A percentile compares a stretch with the other conserved stretches of the same genome.
Evolutionary conservation across 306 rosid genomes (phyloP).

Genomic region (Begonia peltatifolia): DNA sequence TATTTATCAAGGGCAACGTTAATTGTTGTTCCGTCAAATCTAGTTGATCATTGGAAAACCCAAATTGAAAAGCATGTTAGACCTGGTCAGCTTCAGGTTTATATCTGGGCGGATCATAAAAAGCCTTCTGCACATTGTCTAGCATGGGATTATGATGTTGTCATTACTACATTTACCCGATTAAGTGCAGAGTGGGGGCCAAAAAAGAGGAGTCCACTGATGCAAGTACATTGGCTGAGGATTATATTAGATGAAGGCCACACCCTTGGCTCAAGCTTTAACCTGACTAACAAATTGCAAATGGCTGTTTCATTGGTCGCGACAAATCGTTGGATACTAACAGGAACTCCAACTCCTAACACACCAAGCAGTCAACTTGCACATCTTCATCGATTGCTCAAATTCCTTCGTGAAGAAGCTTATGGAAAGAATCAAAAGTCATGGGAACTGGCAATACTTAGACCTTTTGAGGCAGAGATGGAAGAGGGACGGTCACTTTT

Average conservation of each 20-base stretch:
- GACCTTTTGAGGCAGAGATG: slow-evolving; percentile 96
- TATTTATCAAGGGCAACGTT: slow-evolving; percentile 91
- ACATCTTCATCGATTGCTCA: slow-evolving; percentile 87
- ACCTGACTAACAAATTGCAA: slow-evolving; percentile 86
- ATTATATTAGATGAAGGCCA: slow-evolving; percentile 94
- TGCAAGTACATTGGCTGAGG: slow-evolving; percentile 93
- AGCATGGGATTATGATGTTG: slow-evolving; percentile 95
- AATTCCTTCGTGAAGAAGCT: slow-evolving; percentile 90
- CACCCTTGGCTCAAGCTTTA: slow-evolving; percentile 91
- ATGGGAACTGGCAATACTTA: slow-evolving; percentile 90
- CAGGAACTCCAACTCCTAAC: slow-evolving; percentile 98
- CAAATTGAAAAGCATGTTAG: slow-evolving; percentile 86
- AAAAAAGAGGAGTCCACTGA: slow-evolving; percentile 51
- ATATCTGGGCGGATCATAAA: slow-evolving; percentile 55
- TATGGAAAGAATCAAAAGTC: slow-evolving; percentile 80
- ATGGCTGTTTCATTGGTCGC: slow-evolving; percentile 90
- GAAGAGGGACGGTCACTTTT: slow-evolving; percentile 84
- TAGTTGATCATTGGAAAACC: slow-evolving; percentile 83
- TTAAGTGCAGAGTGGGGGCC: slow-evolving; percentile 91
- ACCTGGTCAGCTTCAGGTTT: slow-evolving; percentile 58
- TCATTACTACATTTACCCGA: slow-evolving; percentile 84
- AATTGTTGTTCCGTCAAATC: slow-evolving; percentile 82
- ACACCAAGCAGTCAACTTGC: slow-evolving; percentile 88
- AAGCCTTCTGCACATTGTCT: slow-evolving; percentile 76
- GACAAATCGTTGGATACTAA: slow-evolving; percentile 89